phyloP scores from a whole-genome alignment of 352 stramenopile species.

The Phytopythium sindhum region DNA sequence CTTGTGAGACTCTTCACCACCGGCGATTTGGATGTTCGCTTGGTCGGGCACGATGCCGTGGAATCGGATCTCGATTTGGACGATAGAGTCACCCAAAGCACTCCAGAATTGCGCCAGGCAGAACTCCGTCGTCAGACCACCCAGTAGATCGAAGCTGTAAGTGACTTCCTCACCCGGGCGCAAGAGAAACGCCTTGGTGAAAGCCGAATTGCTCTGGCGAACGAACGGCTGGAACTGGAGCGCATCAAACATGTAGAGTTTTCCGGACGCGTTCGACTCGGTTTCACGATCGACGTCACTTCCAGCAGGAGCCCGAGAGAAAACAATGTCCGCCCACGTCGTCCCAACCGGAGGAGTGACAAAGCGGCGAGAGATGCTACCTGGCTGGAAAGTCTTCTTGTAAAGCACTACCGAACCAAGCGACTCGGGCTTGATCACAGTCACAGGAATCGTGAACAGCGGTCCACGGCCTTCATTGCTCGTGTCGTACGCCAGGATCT shows the following conservation, averaged over 20 bases:
- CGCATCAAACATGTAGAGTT: slow-evolving; percentile 85
- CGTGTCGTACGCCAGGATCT: slow-evolving; percentile 82
- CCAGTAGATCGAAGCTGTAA: slow-evolving; percentile 74
- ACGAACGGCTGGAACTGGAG: slow-evolving; percentile 89
- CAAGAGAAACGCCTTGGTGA: slow-evolving; percentile 66
- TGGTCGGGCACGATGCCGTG: slow-evolving; percentile 78
- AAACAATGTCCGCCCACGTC: slow-evolving; percentile 85
- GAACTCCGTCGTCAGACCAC: slow-evolving; percentile 82
- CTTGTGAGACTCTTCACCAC: slow-evolving; percentile 69
- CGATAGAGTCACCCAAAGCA: slow-evolving; percentile 71
- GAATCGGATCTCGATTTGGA: slow-evolving; percentile 84
- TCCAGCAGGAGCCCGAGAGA: slow-evolving; percentile 43
- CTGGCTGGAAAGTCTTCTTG: slow-evolving; percentile 51
- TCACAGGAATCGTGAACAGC: slow-evolving; percentile 91
- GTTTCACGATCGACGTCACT: slow-evolving; percentile 32
- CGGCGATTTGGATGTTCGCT: slow-evolving; percentile 48
- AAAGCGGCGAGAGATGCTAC: slow-evolving; percentile 78
- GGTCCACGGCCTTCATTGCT: slow-evolving; percentile 54
- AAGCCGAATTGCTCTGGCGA: slow-evolving; percentile 70
- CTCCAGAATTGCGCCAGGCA: slow-evolving; percentile 91
- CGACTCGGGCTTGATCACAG: slow-evolving; percentile 82
- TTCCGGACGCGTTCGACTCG: slow-evolving; percentile 64
- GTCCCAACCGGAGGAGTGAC: slow-evolving; percentile 70
- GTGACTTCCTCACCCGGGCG: slow-evolving; percentile 57
- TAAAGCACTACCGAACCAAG: slow-evolving; percentile 32